Base-by-base conservation (phyloP, 148 eudicot species). In the Agrostemma githago region DNA sequence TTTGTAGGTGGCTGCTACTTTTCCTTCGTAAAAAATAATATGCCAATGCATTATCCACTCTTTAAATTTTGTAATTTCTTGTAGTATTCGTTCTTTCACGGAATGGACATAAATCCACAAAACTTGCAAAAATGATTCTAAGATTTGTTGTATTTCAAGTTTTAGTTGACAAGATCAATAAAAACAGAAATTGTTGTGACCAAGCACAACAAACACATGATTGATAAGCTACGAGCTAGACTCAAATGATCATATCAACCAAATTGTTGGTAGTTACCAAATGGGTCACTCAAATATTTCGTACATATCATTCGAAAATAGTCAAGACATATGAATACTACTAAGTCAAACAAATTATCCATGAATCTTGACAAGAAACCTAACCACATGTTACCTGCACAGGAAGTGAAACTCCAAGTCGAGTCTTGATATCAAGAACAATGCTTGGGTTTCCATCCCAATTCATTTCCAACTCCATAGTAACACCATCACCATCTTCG, bases 381-480 rank as follows among this genome's bases (percentile, higher is more conserved):
- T 16, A 66, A 53, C 72, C 8, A 62, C 38, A 74, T 48, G 12
- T 48, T 75, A 95, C 98, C 96, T 95, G 96, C 70, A 92, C 97
- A 72, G 98, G 98, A 59, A 95, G 85, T 72, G 85, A 88, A 42
- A 95, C 84, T 39, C 98, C 98, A 72, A 95, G 86, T 77, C 89
- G 85, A 71, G 98, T 95, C 89, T 88, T 92, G 77, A 95, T 90
- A 83, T 86, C 98, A 72, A 95, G 97, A 81, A 95, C 78, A 72
- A 95, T 95, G 79, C 79, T 95, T 26, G 98, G 98, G 78, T 95
- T 95, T 7, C 97, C 97, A 86, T 95, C 98, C 98, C 97, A 95
- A 60, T 95, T 85, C 97, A 95, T 90, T 79, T 95, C 98, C 54
- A 95, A 72, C 86, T 95, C 98, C 93, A 95, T 84, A 37, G 97